phyloP scores from a whole-genome alignment of 371 early-diverging fungal species.

The Mucor piriformis region DNA sequence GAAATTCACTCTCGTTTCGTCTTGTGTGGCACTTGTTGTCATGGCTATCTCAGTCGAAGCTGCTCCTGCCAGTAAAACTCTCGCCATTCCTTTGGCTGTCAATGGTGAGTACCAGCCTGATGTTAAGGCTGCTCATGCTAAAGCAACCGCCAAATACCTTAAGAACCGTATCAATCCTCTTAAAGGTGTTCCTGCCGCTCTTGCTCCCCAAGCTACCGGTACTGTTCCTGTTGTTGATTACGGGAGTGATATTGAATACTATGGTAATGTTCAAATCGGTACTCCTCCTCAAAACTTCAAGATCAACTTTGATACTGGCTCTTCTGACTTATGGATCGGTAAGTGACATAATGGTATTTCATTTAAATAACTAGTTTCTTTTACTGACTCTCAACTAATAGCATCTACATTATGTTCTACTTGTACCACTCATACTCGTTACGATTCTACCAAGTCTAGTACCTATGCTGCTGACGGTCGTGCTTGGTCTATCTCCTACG shows the following conservation, averaged over 20 bases:
- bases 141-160: slow-evolving; percentile 22
- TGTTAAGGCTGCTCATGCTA: slow-evolving; percentile 15
- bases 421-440: slow-evolving; percentile 37
- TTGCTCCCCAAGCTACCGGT: neutral
- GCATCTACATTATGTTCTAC: slow-evolving; percentile 37
- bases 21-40: slow-evolving; percentile 9
- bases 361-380: neutral
- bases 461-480: slow-evolving; percentile 46
- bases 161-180: slow-evolving; percentile 7
- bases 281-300: slow-evolving; percentile 68
- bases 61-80: slow-evolving; percentile 9
- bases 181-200: neutral
- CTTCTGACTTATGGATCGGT: slow-evolving; percentile 67
- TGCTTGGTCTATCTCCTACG: slow-evolving; percentile 53
- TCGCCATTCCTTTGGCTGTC: slow-evolving; percentile 13
- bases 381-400: neutral
- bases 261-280: slow-evolving; percentile 60
- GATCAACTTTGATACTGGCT: slow-evolving; percentile 77
- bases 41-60: slow-evolving; percentile 14
- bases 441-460: slow-evolving; percentile 43
- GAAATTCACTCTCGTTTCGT: slow-evolving; percentile 16
- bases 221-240: slow-evolving; percentile 25
- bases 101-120: slow-evolving; percentile 22
- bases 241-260: slow-evolving; percentile 47
- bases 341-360: slow-evolving; percentile 4